These are phyloP conservation scores for Cairneyella variabilis DNA, from an alignment of 495 filamentous ascomycete species.

Conservation along the genomic window DNA sequence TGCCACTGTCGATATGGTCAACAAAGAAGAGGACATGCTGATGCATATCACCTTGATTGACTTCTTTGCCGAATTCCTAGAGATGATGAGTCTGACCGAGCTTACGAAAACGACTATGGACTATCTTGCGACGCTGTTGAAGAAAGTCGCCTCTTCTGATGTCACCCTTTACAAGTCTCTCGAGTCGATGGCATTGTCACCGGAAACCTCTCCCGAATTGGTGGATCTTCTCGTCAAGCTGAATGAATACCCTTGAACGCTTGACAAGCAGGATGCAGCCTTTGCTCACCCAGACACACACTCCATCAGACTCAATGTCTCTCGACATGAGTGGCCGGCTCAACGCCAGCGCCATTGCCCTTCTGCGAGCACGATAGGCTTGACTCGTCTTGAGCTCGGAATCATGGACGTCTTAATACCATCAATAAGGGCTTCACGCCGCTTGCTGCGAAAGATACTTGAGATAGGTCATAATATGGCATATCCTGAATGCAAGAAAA, in stretches of 20 bases:
- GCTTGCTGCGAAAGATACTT: too few relatives aligned
- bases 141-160: conserved; percentile 37
- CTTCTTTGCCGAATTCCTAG: conserved; percentile 67
- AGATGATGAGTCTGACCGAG: conserved; percentile 44
- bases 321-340: too few relatives aligned
- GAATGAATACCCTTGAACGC: conserved; percentile 17
- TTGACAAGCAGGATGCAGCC: too few relatives aligned
- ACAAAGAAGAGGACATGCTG: conserved; percentile 63
- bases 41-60: conserved; percentile 78
- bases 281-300: too few relatives aligned
- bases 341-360: too few relatives aligned
- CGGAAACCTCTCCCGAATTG: conserved; percentile 22
- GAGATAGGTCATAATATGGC: too few relatives aligned
- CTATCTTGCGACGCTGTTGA: conserved; percentile 34
- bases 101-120: conserved; percentile 36
- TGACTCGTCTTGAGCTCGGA: too few relatives aligned
- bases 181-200: conserved; percentile 27
- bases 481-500: too few relatives aligned
- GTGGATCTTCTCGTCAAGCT: conserved; percentile 23
- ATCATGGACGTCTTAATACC: too few relatives aligned
- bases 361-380: too few relatives aligned
- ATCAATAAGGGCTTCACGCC: too few relatives aligned
- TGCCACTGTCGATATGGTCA: conserved; percentile 69
- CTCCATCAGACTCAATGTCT: too few relatives aligned
- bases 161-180: conserved; percentile 36